Evolutionary conservation across 2,329 filamentous ascomycete genomes (phyloP), one percentile per base, ranked within the genome.

Genomic region (Sarocladium brachiariae): DNA sequence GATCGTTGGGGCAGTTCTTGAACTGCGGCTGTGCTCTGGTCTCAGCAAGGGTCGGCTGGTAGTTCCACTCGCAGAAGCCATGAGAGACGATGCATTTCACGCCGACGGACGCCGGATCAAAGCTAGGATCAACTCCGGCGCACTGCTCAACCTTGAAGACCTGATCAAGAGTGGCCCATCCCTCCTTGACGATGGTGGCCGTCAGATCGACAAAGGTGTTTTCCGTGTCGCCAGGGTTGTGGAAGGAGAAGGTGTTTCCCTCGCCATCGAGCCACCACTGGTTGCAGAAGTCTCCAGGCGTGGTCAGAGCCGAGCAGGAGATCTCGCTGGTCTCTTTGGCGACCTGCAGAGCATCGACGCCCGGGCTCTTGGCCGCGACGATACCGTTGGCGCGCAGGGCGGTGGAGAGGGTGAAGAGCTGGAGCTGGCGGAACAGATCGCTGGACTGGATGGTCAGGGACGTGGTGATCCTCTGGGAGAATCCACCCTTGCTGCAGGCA

Each of bases 91-190:
- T 49, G 46, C 57, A 61, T n/a, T 51, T 54, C 37, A 59, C 53
- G 14, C 52, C 52, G 23, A 58, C 50, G 18, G 50, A 56, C 2
- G 53, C 43, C 2, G 53, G 23, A 24, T 60, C 58, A 48, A 61
- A 61, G 6, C 50, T 51, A 2, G 57, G 56, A 9, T 55, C 51
- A 11, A 55, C 55, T 31, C 58, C 57, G 7, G 51, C 31, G 46
- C 59, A 61, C 45, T 59, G 52, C 43, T 59, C 58, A 6, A 61
- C 52, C 38, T 57, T 54, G 51, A 60, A 61, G 21, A 61, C 50
- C 27, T 60, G 52, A 18, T 56, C 54, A 14, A 59, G 45, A 3
- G 57, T 58, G 0, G 59, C 59, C 59, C 59, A 61, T 34, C 55
- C 54, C 30, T 59, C 57, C 18, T 57, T 52, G 9, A 58, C 50